A percentile compares a stretch with the other conserved stretches of the same genome.
These are phyloP conservation scores for Elaeis guineensis DNA, from an alignment of 176 grass and related monocot species.

Conservation along the genomic window DNA sequence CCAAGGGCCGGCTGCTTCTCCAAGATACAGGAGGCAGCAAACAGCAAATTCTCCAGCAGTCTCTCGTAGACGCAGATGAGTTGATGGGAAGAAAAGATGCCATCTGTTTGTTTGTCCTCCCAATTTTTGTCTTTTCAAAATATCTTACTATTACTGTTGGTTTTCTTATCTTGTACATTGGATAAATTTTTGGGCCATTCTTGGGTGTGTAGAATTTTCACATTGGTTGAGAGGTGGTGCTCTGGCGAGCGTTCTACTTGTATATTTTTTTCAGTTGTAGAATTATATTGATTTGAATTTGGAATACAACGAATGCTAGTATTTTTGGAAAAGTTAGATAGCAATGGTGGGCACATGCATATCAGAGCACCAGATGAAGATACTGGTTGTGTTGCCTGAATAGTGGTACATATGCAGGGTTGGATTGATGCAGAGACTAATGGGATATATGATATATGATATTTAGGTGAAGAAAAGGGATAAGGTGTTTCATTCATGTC, in stretches of 20 bases:
- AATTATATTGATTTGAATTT: conserved; percentile 12
- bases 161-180: conserved; percentile 31
- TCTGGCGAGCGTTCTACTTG: not conserved
- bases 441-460: too few species aligned
- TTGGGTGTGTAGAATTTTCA: conserved; percentile 68
- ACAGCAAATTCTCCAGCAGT: conserved; percentile 52
- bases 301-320: not conserved
- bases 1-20: conserved; percentile 30
- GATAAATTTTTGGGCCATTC: conserved; percentile 64
- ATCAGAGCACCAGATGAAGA: too few species aligned
- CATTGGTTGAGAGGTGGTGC: conserved; percentile 6
- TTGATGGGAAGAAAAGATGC: conserved; percentile 7
- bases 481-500: too few species aligned
- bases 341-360: too few species aligned
- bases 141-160: conserved; percentile 36
- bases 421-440: too few species aligned
- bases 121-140: not conserved
- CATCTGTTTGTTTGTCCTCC: not conserved
- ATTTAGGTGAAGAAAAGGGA: too few species aligned
- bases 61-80: conserved; percentile 66
- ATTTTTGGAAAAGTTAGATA: too few species aligned
- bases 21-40: conserved; percentile 79
- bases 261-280: conserved; percentile 16
- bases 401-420: too few species aligned
- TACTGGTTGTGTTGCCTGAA: too few species aligned